phyloP scores from a whole-genome alignment of 768 basidiomycete species.

The Inosperma sp. region DNA sequence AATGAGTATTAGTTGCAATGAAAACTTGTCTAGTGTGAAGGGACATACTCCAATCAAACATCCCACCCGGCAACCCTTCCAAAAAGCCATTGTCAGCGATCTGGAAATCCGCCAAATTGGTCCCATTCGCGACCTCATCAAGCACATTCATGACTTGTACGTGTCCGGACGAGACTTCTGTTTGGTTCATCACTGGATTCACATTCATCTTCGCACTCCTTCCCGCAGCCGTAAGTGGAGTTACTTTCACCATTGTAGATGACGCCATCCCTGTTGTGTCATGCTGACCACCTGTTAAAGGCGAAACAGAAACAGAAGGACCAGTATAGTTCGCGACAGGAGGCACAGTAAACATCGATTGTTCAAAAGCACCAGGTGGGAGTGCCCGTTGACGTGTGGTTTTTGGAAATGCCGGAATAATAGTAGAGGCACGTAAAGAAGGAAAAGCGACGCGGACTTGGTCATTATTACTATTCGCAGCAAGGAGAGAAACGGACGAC shows the following conservation, averaged over 20 bases:
- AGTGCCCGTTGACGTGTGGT: slow-evolving; percentile 7
- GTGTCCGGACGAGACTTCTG: slow-evolving; percentile 39
- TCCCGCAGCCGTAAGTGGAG: slow-evolving; percentile 40
- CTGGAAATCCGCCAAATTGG: slow-evolving; percentile 57
- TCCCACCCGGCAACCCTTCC: slow-evolving; percentile 75
- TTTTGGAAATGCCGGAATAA: slow-evolving; percentile 21
- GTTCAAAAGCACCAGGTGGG: slow-evolving; percentile 8
- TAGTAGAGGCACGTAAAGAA: slow-evolving; percentile 35
- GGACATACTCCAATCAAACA: slow-evolving; percentile 81
- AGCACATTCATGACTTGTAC: slow-evolving; percentile 78
- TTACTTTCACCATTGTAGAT: slow-evolving; percentile 50
- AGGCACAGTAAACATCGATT: slow-evolving; percentile 12
- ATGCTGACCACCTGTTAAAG: too few relatives aligned
- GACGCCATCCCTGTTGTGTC: too few relatives aligned
- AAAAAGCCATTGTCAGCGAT: slow-evolving; percentile 65
- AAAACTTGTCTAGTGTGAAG: too few relatives aligned
- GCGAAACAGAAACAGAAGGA: background rate
- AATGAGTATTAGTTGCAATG: too few relatives aligned
- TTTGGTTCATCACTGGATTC: slow-evolving; percentile 70
- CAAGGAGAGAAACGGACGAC: slow-evolving; percentile 25
- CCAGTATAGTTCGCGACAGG: background rate
- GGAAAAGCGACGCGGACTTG: slow-evolving; percentile 31
- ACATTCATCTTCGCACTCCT: slow-evolving; percentile 49
- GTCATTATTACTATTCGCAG: slow-evolving; percentile 31
- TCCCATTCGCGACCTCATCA: slow-evolving; percentile 49